Evolutionary conservation across 352 stramenopile genomes (phyloP).

Genomic region (Globisporangium acanthophoron): DNA sequence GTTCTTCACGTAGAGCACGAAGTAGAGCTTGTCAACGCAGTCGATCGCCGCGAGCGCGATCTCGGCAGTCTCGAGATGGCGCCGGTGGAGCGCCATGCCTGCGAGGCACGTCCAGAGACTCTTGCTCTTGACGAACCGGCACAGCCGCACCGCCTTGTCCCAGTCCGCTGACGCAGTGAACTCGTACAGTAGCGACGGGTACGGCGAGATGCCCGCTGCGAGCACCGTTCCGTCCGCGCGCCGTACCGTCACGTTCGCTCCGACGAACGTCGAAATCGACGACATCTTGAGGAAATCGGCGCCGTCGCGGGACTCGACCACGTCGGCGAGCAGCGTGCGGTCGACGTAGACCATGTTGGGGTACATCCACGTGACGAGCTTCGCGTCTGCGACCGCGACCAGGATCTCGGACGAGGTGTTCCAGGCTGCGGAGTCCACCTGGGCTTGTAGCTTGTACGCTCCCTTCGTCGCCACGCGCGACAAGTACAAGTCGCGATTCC

Average conservation of each 20-base stretch:
- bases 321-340: conserved; percentile 80
- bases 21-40: conserved; percentile 93
- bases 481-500: conserved; percentile 85
- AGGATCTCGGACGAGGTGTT: conserved; percentile 87
- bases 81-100: conserved; percentile 84
- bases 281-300: conserved; percentile 83
- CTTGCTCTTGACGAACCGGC: conserved; percentile 88
- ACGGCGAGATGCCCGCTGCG: conserved; percentile 68
- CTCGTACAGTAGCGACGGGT: conserved; percentile 85
- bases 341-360: conserved; percentile 90
- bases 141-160: conserved; percentile 90
- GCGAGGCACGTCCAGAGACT: conserved; percentile 88
- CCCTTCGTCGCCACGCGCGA: conserved; percentile 50
- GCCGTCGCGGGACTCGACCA: conserved; percentile 72
- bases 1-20: conserved; percentile 87
- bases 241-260: conserved; percentile 77
- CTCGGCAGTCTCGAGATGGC: conserved; percentile 90
- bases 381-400: conserved; percentile 84
- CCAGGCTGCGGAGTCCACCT: conserved; percentile 90
- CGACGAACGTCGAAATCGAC: conserved; percentile 85
- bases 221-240: conserved; percentile 86
- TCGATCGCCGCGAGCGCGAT: conserved; percentile 89
- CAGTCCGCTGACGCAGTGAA: conserved; percentile 77
- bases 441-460: conserved; percentile 81
- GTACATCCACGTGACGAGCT: conserved; percentile 89